These are phyloP conservation scores for Sporodiniella umbellata DNA, from an alignment of 371 early-diverging fungal species.

Conservation along the genomic window DNA sequence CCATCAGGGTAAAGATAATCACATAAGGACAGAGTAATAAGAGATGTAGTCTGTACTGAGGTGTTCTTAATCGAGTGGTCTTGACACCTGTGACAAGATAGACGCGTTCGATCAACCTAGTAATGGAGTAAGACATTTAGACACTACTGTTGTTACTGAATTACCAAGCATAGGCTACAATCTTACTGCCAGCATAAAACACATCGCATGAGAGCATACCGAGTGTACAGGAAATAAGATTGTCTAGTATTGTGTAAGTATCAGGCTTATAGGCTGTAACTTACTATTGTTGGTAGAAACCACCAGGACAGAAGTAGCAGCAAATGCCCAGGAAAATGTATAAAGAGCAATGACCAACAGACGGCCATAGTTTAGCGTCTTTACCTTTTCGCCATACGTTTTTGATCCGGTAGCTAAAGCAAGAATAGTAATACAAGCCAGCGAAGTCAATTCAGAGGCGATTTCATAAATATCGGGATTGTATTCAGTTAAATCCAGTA, in stretches of 20 bases:
- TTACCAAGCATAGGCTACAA: constrained; percentile 44
- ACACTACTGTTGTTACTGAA: too few relatives aligned
- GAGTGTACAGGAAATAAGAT: constrained; percentile 40
- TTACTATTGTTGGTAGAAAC: constrained; percentile 48
- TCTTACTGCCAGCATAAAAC: constrained; percentile 51
- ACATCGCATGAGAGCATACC: constrained; percentile 47
- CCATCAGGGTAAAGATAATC: constrained; percentile 47
- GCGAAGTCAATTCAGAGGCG: constrained; percentile 34
- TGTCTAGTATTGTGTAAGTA: too few relatives aligned
- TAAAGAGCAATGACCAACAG: constrained; percentile 37
- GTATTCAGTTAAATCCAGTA: constrained; percentile 10
- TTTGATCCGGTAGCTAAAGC: constrained; percentile 37
- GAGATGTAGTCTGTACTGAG: constrained; percentile 46
- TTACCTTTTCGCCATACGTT: constrained; percentile 33
- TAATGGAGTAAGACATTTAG: too few relatives aligned
- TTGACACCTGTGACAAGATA: constrained; percentile 46
- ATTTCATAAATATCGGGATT: constrained; percentile 38
- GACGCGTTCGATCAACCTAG: constrained; percentile 39
- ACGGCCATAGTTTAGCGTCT: constrained; percentile 38
- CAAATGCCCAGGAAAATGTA: constrained; percentile 37
- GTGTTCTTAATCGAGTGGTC: constrained; percentile 35
- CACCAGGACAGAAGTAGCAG: constrained; percentile 30
- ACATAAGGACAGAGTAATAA: constrained; percentile 42
- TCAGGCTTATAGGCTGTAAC: too few relatives aligned
- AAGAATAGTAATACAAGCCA: constrained; percentile 37